Percentiles rank a stretch among this genome's conserved stretches.
Evolutionary conservation across 805 yeast genomes (phyloP).

Genomic region (Kluyveromyces siamensis): DNA sequence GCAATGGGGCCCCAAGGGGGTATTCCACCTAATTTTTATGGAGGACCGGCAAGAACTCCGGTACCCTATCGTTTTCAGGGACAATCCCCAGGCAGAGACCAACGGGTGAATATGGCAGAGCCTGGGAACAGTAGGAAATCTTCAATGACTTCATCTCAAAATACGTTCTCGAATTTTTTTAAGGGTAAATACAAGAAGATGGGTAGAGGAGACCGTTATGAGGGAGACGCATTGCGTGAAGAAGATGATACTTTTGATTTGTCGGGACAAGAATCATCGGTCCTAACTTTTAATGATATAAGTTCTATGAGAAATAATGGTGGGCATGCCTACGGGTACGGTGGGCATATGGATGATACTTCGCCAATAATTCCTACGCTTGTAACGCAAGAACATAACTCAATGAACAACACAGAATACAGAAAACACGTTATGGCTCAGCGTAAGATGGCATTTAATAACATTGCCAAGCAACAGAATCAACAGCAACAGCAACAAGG

Average conservation of each 20-base stretch:
- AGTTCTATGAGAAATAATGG: slow-evolving; percentile 57
- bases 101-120: not conserved
- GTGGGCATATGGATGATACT: slow-evolving; percentile 40
- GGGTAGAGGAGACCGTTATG: not conserved
- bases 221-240: slow-evolving; percentile 21
- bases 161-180: slow-evolving; percentile 1
- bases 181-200: slow-evolving; percentile 2
- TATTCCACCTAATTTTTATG: not conserved
- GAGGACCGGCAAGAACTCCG: not conserved
- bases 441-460: slow-evolving; percentile 46
- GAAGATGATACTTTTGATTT: slow-evolving; percentile 31
- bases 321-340: slow-evolving; percentile 42
- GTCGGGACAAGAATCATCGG: slow-evolving; percentile 27
- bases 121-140: slow-evolving; percentile 1
- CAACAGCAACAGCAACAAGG: slow-evolving; percentile 9
- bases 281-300: slow-evolving; percentile 55
- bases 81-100: not conserved
- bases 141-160: not conserved
- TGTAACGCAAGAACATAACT: slow-evolving; percentile 28
- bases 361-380: slow-evolving; percentile 72
- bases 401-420: slow-evolving; percentile 48
- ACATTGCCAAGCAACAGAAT: slow-evolving; percentile 31
- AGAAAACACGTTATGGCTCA: slow-evolving; percentile 61
- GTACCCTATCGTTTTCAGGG: not conserved
- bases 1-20: not conserved